Percentiles rank a stretch among this genome's conserved stretches.
These are phyloP conservation scores for Chlamydomonas schloesseri DNA, from an alignment of 139 green algal genomes.

Conservation along the genomic window DNA sequence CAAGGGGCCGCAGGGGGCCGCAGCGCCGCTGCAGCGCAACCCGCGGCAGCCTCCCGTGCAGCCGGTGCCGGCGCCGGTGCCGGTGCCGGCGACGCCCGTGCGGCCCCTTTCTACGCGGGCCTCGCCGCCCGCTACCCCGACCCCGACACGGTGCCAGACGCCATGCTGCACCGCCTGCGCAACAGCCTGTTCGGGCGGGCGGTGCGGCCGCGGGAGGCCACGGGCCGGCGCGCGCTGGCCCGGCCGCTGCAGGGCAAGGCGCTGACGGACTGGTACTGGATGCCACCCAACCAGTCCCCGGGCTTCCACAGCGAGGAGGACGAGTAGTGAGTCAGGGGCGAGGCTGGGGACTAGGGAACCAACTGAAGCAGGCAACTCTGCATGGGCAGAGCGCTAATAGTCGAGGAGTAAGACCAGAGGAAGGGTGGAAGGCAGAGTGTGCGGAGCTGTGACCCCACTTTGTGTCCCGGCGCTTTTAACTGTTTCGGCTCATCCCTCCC, in stretches of 20 bases:
- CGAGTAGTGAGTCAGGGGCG: conserved; percentile 53
- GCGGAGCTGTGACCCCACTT: too few species aligned
- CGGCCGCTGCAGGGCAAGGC: conserved; percentile 28
- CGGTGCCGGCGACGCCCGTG: not conserved
- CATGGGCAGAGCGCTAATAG: too few species aligned
- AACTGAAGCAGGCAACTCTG: not conserved
- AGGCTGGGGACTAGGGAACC: not conserved
- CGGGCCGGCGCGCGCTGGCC: conserved; percentile 43
- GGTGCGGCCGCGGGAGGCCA: conserved; percentile 29
- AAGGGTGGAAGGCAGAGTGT: too few species aligned
- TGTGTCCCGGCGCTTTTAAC: too few species aligned
- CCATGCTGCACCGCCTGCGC: not conserved
- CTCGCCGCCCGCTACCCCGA: conserved; percentile 17
- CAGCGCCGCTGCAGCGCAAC: too few species aligned
- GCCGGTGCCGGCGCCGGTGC: too few species aligned
- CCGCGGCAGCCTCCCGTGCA: not conserved
- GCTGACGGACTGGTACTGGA: conserved; percentile 48
- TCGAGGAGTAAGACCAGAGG: too few species aligned
- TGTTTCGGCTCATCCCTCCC: too few species aligned
- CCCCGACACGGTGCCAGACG: conserved; percentile 1
- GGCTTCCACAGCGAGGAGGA: conserved; percentile 55
- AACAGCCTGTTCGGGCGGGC: conserved; percentile 35
- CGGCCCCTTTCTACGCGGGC: not conserved
- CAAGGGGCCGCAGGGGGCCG: too few species aligned
- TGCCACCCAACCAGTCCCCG: conserved; percentile 30